Conservation (phyloP, 2,329 filamentous ascomycete genomes). For the Cercospora sp. region DNA sequence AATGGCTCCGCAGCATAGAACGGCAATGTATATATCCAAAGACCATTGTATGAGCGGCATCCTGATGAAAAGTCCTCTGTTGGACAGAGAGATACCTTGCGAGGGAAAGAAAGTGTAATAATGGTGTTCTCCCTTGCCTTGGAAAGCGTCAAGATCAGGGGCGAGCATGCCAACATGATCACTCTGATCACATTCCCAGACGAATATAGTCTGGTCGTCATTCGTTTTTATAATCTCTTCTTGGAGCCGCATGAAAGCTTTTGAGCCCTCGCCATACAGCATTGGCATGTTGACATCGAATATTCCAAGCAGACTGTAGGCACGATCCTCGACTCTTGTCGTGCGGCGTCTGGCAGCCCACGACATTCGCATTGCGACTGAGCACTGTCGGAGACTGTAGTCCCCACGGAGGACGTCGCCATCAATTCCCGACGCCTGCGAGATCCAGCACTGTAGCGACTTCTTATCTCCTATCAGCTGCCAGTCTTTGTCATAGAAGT, state of each 20-base stretch:
- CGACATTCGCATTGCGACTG: not conserved
- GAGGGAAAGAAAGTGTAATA: too few species aligned
- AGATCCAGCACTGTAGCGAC: not conserved
- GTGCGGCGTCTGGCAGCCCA: not conserved
- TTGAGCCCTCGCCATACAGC: not conserved
- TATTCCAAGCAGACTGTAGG: not conserved
- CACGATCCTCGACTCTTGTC: not conserved
- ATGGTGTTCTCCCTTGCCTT: too few species aligned
- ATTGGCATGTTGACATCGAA: constrained; percentile 5
- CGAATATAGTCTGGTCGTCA: not conserved
- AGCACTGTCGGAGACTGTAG: not conserved
- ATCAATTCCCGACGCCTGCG: not conserved
- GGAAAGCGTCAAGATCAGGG: not conserved
- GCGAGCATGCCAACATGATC: too few species aligned
- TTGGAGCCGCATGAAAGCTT: not conserved
- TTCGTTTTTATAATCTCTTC: not conserved
- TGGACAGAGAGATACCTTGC: too few species aligned
- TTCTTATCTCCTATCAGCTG: not conserved
- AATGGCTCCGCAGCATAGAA: too few species aligned
- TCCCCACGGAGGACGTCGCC: not conserved
- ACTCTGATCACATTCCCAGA: too few species aligned
- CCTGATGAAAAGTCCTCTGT: not conserved
- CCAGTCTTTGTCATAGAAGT: not conserved
- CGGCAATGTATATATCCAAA: too few species aligned
- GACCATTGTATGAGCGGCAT: constrained; percentile 4